phyloP scores from a whole-genome alignment of 2,329 filamentous ascomycete species.

The Gnomoniopsis smithogilvyi region DNA sequence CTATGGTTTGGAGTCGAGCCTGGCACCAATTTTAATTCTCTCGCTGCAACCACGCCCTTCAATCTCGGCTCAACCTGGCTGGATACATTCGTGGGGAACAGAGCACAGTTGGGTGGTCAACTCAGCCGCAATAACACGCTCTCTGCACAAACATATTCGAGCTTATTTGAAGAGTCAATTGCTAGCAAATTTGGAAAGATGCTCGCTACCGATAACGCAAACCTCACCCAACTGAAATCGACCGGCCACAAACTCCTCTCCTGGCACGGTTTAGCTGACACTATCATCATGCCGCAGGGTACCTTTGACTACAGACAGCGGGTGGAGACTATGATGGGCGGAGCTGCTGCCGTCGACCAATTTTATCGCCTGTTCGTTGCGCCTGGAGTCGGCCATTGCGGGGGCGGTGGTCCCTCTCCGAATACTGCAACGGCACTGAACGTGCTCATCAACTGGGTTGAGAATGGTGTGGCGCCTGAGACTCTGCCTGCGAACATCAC shows the following conservation, averaged over 20 bases:
- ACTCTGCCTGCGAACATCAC: background rate
- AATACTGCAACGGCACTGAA: background rate
- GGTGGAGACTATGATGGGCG: conserved; percentile 9
- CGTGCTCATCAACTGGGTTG: background rate
- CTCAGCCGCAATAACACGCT: background rate
- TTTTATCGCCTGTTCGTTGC: background rate
- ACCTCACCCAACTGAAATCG: conserved; percentile 40
- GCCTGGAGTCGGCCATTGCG: background rate
- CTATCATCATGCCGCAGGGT: conserved; percentile 19
- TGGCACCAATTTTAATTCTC: background rate
- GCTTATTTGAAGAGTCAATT: background rate
- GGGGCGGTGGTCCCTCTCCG: background rate
- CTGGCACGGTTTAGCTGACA: conserved; percentile 40
- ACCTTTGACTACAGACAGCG: conserved; percentile 26
- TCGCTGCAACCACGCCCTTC: background rate
- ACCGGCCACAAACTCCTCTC: conserved; percentile 47
- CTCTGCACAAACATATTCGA: background rate
- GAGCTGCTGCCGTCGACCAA: background rate
- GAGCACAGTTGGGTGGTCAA: conserved; percentile 2
- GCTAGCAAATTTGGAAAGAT: conserved; percentile 2
- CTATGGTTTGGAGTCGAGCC: conserved; percentile 1
- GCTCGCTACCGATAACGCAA: conserved; percentile 30
- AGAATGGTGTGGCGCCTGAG: background rate
- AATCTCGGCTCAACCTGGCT: background rate
- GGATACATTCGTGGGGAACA: background rate